These are phyloP conservation scores for Saccharomyces paradoxus DNA, from an alignment of 805 yeast genomes.

Conservation along the genomic window DNA sequence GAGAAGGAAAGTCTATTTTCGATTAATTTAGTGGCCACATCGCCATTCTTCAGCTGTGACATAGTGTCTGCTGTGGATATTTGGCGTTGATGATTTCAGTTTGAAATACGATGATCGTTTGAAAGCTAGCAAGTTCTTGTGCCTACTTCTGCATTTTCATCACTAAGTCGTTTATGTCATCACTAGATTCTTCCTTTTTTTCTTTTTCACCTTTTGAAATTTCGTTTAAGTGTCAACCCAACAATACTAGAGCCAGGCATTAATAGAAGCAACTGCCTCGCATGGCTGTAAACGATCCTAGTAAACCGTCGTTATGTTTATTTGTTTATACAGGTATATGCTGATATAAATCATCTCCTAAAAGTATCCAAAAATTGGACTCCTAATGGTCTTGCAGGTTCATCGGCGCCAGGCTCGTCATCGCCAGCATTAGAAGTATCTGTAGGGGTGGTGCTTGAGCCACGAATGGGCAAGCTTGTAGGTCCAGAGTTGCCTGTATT, in stretches of 20 bases:
- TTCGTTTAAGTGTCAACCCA: not conserved
- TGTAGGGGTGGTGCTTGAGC: constrained; percentile 2
- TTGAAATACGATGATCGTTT: not conserved
- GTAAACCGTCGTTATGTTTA: not conserved
- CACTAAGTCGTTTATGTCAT: not conserved
- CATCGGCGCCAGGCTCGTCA: constrained; percentile 41
- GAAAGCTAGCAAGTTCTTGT: not conserved
- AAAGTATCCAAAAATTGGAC: constrained; percentile 55
- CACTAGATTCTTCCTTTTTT: not conserved
- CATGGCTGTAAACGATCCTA: not conserved
- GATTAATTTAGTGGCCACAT: constrained; percentile 3
- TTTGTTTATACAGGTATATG: not conserved
- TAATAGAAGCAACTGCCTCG: not conserved
- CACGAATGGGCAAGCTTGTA: not conserved
- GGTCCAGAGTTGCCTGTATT: constrained; percentile 4
- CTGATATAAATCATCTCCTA: constrained; percentile 30
- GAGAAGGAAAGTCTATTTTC: constrained; percentile 23
- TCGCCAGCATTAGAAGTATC: constrained; percentile 6
- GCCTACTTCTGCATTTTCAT: not conserved
- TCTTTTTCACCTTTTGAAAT: not conserved
- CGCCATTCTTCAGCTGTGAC: not conserved
- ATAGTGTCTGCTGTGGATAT: not conserved
- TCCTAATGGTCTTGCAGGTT: constrained; percentile 54
- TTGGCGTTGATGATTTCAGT: not conserved
- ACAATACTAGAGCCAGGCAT: not conserved